phyloP scores from a whole-genome alignment of 306 rosid genomes.

The Elaeagnus macrophylla region DNA sequence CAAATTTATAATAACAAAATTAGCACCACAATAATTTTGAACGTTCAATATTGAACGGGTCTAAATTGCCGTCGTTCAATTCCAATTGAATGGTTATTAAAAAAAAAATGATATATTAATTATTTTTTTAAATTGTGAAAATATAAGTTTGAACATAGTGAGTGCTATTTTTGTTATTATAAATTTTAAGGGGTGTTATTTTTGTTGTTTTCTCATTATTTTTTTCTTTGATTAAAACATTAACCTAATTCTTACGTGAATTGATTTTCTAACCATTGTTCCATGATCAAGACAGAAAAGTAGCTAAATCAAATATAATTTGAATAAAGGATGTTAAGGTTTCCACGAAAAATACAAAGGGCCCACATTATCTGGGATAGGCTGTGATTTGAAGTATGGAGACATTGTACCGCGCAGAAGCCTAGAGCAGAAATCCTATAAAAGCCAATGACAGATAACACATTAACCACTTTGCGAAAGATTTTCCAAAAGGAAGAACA shows the following conservation, averaged over 20 bases:
- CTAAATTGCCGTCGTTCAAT: too few species aligned
- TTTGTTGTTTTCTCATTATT: too few species aligned
- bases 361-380: conserved; percentile 80
- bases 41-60: too few species aligned
- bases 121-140: too few species aligned
- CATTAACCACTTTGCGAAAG: conserved; percentile 15
- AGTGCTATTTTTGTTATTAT: too few species aligned
- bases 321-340: background rate
- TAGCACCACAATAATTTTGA: too few species aligned
- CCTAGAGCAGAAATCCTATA: conserved; percentile 65
- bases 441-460: conserved; percentile 17
- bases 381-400: conserved; percentile 74
- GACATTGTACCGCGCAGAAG: conserved; percentile 57
- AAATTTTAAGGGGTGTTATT: too few species aligned
- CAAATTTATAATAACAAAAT: too few species aligned
- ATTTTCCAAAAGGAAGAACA: background rate
- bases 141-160: too few species aligned
- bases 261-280: background rate
- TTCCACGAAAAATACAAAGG: conserved; percentile 5
- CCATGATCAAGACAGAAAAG: background rate
- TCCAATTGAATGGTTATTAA: too few species aligned
- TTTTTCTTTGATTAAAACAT: too few species aligned
- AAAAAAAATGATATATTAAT: too few species aligned
- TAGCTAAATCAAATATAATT: background rate
- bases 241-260: background rate